Evolutionary conservation across 176 grass and related monocot species (phyloP).

Genomic region (Ensete ventricosum): DNA sequence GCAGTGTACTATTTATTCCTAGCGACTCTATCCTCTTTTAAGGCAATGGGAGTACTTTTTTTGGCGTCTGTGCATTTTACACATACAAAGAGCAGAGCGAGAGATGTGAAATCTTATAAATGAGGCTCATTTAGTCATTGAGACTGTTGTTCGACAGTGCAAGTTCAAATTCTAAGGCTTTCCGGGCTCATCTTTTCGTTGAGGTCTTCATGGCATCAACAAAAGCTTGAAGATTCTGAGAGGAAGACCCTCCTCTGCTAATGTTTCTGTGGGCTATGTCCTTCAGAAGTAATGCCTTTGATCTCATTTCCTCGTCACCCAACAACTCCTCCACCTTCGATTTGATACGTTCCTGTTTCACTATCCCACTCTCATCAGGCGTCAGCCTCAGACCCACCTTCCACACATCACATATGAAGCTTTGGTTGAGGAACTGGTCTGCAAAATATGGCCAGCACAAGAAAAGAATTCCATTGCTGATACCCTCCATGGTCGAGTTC

Average conservation of each 20-base stretch:
- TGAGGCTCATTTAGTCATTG: no score
- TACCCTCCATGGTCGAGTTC: slow-evolving; percentile 20
- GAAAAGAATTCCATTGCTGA: slow-evolving; percentile 35
- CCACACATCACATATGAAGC: slow-evolving; percentile 47
- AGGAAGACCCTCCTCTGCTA: not conserved
- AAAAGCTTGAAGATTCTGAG: not conserved
- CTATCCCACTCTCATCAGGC: slow-evolving; percentile 23
- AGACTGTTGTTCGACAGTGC: no score
- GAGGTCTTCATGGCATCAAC: not conserved
- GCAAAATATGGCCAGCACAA: slow-evolving; percentile 58
- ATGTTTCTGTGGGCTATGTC: slow-evolving; percentile 22
- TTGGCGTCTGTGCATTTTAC: no score
- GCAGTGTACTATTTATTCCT: no score
- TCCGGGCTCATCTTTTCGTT: not conserved
- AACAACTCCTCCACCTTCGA: slow-evolving; percentile 28
- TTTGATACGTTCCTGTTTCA: slow-evolving; percentile 32
- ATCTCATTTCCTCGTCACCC: slow-evolving; percentile 18
- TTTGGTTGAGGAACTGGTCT: slow-evolving; percentile 48
- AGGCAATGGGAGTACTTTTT: no score
- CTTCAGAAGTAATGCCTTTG: slow-evolving; percentile 29
- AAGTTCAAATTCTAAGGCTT: not conserved
- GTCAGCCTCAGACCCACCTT: slow-evolving; percentile 33
- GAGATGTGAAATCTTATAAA: no score
- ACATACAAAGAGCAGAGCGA: no score
- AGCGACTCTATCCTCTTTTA: no score